Evolutionary conservation across 305 asterid genomes (phyloP).

Genomic region (Rubia tinctorum): DNA sequence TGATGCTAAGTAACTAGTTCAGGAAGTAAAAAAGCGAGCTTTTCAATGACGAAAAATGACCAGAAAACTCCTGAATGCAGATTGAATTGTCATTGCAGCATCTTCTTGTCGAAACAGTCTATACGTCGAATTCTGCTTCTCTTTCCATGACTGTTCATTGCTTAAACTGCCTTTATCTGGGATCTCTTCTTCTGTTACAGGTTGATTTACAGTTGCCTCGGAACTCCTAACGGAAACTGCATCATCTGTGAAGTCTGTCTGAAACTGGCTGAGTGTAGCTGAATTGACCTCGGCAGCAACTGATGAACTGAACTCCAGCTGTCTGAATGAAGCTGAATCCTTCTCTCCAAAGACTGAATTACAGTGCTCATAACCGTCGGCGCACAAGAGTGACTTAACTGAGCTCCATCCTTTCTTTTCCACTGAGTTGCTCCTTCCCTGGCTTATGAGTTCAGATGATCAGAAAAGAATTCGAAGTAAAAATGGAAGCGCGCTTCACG

Average conservation of each 20-base stretch:
- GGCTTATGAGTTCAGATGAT: conserved; percentile 1
- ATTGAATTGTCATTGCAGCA: conserved; percentile 54
- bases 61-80: conserved; percentile 51
- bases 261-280: neutral
- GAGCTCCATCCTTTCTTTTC: conserved; percentile 50
- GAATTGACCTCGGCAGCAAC: conserved; percentile 22
- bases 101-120: conserved; percentile 43
- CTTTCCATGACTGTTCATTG: conserved; percentile 8
- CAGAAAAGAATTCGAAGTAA: neutral
- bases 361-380: conserved; percentile 41
- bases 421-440: conserved; percentile 28
- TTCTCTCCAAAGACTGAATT: conserved; percentile 37
- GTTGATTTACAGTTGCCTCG: conserved; percentile 22
- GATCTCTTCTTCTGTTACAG: neutral
- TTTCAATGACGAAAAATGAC: conserved; percentile 22
- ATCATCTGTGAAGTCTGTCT: conserved; percentile 7
- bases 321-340: conserved; percentile 30
- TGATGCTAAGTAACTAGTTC: neutral
- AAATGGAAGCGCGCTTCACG: neutral
- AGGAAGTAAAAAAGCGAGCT: neutral
- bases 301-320: conserved; percentile 22
- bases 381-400: conserved; percentile 49
- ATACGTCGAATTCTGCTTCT: conserved; percentile 32
- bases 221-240: conserved; percentile 7
- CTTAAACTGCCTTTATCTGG: conserved; percentile 10